These are phyloP conservation scores for Arabidopsis lyrata DNA, from an alignment of 441 rosid species.

Conservation along the genomic window DNA sequence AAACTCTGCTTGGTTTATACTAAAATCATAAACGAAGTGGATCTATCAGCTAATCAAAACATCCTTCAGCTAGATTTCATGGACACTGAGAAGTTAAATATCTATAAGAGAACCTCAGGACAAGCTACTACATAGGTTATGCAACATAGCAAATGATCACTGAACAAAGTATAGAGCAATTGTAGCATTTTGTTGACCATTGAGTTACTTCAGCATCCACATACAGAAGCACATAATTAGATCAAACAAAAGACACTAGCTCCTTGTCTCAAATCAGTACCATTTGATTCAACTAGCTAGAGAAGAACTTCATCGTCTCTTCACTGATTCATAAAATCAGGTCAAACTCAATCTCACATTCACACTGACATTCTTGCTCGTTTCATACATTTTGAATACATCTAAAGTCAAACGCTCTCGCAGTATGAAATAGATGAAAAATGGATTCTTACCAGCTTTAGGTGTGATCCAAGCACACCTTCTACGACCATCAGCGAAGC, in stretches of 20 bases:
- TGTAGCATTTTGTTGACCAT: background rate
- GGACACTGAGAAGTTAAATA: background rate
- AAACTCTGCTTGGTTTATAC: background rate
- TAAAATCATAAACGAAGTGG: background rate
- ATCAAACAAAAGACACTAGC: background rate
- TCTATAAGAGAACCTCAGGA: constrained; percentile 5
- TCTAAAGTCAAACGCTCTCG: background rate
- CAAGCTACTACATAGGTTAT: background rate
- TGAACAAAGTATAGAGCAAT: background rate
- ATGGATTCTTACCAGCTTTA: constrained; percentile 51
- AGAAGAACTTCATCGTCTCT: constrained; percentile 1
- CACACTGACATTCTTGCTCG: background rate
- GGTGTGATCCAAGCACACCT: constrained; percentile 67
- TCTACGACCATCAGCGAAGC: constrained; percentile 53
- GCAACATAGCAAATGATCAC: constrained; percentile 8
- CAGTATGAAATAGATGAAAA: background rate
- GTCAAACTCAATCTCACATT: constrained; percentile 3
- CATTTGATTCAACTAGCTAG: constrained; percentile 13
- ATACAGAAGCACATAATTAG: background rate
- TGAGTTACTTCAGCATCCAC: background rate
- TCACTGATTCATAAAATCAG: constrained; percentile 2
- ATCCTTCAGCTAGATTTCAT: background rate
- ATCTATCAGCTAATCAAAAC: background rate
- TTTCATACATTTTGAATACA: background rate
- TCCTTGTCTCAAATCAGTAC: background rate